Evolutionary conservation across 1,139 yeast species (phyloP).

Genomic region (Suhomyces bolitotheri): DNA sequence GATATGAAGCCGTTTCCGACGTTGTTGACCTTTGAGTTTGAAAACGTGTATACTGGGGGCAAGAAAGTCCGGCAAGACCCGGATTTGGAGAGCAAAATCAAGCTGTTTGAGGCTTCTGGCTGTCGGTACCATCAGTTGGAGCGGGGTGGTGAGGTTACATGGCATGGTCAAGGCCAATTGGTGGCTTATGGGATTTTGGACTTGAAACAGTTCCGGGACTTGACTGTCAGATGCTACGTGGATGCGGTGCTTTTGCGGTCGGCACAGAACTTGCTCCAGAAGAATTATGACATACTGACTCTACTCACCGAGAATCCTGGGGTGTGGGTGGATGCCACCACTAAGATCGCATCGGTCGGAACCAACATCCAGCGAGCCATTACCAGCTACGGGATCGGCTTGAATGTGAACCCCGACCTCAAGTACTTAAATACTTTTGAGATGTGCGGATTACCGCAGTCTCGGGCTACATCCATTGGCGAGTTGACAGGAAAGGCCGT

Average conservation of each 20-base stretch:
- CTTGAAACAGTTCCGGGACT: constrained; percentile 55
- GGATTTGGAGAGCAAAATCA: constrained; percentile 32
- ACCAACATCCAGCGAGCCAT: constrained; percentile 81
- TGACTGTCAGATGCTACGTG: constrained; percentile 77
- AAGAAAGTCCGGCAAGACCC: constrained; percentile 64
- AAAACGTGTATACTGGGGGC: constrained; percentile 88
- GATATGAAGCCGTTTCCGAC: constrained; percentile 62
- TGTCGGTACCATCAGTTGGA: constrained; percentile 66
- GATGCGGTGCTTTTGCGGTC: constrained; percentile 64
- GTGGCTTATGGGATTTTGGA: constrained; percentile 85
- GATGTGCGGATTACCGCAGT: constrained; percentile 83
- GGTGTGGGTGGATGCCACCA: constrained; percentile 62
- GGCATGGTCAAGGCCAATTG: constrained; percentile 94
- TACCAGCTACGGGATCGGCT: constrained; percentile 86
- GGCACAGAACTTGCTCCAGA: constrained; percentile 52
- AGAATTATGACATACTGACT: constrained; percentile 45
- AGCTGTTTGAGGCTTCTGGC: constrained; percentile 42
- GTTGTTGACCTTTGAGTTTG: constrained; percentile 75
- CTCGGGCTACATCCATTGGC: constrained; percentile 41
- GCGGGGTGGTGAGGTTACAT: constrained; percentile 97
- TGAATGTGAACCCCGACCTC: constrained; percentile 76
- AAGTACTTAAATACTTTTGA: constrained; percentile 67
- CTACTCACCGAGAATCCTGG: constrained; percentile 74
- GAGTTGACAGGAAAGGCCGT: constrained; percentile 16
- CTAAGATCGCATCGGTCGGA: constrained; percentile 88